Base-by-base conservation (phyloP, 768 basidiomycete genomes). In the Coprinellus micaceus region DNA sequence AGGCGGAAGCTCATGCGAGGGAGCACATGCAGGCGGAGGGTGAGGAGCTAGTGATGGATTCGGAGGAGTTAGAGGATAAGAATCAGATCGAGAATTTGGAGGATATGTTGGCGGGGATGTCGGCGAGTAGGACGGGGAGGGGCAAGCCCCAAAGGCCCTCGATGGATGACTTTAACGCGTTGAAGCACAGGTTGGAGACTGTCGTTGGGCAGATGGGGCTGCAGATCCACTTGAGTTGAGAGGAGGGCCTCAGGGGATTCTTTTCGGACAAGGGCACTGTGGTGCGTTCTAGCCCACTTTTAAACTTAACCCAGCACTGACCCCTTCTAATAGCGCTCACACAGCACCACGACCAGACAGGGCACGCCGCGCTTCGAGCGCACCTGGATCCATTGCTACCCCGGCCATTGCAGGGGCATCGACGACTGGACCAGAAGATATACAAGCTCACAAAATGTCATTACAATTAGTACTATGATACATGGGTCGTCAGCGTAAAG, bases 1-100 rank as follows among this genome's bases (percentile, higher is more conserved):
- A 95, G 63, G 89, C 92, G 0, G 85, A 89, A 63, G 79, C 76
- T 51, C 94, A 96, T 68, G 88, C 86, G 22, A 74, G 74, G 45
- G 82, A 88, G 56, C 88, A 90, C 64, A 78, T 78, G 46, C 57
- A 64, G n/a, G 59, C 62, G 33, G 50, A 30, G 28, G 49, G 51
- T 13, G 76, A 75, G 58, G 69, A 66, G 21, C 61, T 68, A 5
- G 71, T 64, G 21, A 63, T 74, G 58, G 72, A 72, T 19, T 69
- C 69, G 52, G 77, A 81, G 48, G 78, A 79, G 56, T 56, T 81
- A 39, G 66, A 69, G 52, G 76, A 76, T 37, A 82, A 76, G 61
- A 69, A 71, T 52, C 71, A 78, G 53, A 72, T 85, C 69, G 84
- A 85, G 62, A 68, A 68, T 0, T 60, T 85, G 40, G 83, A 85